phyloP scores from a whole-genome alignment of 257 asterid species.

The Verbascum thapsus region DNA sequence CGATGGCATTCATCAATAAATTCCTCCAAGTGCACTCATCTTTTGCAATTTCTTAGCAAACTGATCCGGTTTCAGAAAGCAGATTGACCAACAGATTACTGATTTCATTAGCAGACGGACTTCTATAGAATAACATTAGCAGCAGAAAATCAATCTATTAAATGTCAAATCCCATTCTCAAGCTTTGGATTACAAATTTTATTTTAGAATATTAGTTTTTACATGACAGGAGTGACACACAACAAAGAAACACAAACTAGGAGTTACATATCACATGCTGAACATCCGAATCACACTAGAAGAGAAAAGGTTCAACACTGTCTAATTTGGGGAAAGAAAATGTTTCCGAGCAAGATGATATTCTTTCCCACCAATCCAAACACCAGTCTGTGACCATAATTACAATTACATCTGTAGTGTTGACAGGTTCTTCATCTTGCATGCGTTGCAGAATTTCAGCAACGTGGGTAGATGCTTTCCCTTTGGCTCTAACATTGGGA shows the following conservation, averaged over 20 bases:
- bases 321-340: conserved; percentile 68
- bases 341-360: conserved; percentile 86
- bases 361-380: conserved; percentile 73
- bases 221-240: background rate
- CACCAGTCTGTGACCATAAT: conserved; percentile 86
- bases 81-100: too few species aligned
- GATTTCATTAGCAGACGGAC: too few species aligned
- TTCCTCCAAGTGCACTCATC: too few species aligned
- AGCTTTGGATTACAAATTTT: too few species aligned
- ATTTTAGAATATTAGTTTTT: too few species aligned
- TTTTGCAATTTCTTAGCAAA: too few species aligned
- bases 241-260: conserved; percentile 22
- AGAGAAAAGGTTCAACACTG: background rate
- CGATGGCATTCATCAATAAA: too few species aligned
- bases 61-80: too few species aligned
- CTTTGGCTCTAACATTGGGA: conserved; percentile 97
- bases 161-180: too few species aligned
- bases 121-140: too few species aligned
- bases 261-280: too few species aligned
- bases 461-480: conserved; percentile 82
- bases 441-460: conserved; percentile 86
- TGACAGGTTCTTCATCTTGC: conserved; percentile 94
- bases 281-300: conserved; percentile 13
- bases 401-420: conserved; percentile 61
- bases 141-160: too few species aligned